Conservation (phyloP, 345 rosid genomes). For the Citrus australasica region DNA sequence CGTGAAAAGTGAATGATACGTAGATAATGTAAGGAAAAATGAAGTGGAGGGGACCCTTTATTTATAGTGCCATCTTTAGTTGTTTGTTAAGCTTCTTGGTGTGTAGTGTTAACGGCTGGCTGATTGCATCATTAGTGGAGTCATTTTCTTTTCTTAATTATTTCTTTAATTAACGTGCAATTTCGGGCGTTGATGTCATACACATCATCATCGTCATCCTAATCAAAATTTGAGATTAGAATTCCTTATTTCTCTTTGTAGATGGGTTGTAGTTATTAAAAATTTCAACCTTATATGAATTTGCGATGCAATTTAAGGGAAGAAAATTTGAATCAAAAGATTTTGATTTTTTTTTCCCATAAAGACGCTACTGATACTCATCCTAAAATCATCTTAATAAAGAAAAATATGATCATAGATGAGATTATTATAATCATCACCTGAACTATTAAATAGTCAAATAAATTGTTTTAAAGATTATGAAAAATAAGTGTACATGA, state of each 20-base stretch:
- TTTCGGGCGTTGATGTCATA: background rate
- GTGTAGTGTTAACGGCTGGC: background rate
- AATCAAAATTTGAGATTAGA: background rate
- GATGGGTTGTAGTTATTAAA: background rate
- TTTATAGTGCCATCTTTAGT: slow-evolving; percentile 23
- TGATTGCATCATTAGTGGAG: slow-evolving; percentile 15
- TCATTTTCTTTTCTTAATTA: background rate
- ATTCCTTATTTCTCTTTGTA: no score
- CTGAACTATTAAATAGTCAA: no score
- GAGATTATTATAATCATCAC: no score
- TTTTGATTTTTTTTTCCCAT: no score
- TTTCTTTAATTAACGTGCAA: background rate
- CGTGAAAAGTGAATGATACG: background rate
- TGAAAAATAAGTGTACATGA: no score
- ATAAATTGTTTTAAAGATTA: no score
- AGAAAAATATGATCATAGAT: no score
- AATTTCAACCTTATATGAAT: background rate
- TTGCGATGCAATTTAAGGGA: background rate
- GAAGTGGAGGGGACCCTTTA: slow-evolving; percentile 13
- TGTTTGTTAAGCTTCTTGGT: background rate
- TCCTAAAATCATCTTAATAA: no score
- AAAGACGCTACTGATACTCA: no score
- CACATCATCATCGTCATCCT: background rate
- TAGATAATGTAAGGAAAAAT: slow-evolving; percentile 6
- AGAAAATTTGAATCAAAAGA: no score